phyloP scores from a whole-genome alignment of 2,329 filamentous ascomycete genomes.

The Claviceps sp. region DNA sequence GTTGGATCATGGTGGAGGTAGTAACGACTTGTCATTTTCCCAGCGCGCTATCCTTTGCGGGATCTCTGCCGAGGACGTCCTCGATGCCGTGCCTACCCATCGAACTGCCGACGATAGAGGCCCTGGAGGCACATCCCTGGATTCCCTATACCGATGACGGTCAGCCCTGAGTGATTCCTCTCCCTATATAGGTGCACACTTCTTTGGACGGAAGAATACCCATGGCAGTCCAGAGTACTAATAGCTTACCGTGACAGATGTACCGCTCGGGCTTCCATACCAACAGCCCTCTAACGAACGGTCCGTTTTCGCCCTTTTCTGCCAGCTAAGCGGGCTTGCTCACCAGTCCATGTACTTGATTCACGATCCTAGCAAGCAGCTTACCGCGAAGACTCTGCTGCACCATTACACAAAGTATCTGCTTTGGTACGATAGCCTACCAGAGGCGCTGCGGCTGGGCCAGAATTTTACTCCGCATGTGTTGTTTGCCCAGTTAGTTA shows the following conservation, averaged over 20 bases:
- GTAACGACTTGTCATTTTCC: background rate
- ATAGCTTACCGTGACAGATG: constrained; percentile 20
- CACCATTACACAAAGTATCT: constrained; percentile 54
- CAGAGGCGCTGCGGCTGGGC: constrained; percentile 46
- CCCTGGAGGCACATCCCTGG: constrained; percentile 44
- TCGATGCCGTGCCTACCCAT: constrained; percentile 38
- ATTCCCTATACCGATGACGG: constrained; percentile 44
- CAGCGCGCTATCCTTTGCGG: constrained; percentile 49
- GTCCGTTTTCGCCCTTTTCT: constrained; percentile 54
- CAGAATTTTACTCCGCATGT: constrained; percentile 60
- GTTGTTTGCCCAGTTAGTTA: constrained; percentile 56
- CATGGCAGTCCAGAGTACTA: background rate
- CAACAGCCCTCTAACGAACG: constrained; percentile 53
- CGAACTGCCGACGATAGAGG: constrained; percentile 45
- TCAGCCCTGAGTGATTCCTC: constrained; percentile 16
- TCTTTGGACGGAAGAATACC: background rate
- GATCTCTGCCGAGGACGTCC: constrained; percentile 45
- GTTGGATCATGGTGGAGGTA: too few relatives aligned
- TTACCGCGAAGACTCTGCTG: constrained; percentile 49
- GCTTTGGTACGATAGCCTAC: constrained; percentile 56
- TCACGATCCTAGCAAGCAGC: constrained; percentile 50
- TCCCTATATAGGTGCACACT: background rate
- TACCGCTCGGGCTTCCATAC: constrained; percentile 36
- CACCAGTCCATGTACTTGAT: constrained; percentile 57
- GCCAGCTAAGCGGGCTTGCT: constrained; percentile 57